Base-by-base conservation (phyloP, 345 rosid species). In the Populus nigra region DNA sequence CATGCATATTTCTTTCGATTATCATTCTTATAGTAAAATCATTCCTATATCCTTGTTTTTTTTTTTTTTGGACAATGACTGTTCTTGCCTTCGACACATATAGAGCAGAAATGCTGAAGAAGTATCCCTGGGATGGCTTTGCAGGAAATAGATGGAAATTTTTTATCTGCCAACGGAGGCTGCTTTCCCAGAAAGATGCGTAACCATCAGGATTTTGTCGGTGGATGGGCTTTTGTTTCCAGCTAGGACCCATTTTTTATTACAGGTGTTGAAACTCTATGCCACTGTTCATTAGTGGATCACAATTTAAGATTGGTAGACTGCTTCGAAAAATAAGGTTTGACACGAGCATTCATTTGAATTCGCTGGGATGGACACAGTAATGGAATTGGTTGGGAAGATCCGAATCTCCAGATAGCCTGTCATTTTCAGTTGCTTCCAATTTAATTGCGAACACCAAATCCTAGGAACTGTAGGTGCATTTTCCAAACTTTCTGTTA, bases 1-100 rank as follows among this genome's bases (percentile, higher is more conserved):
- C 68, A 49, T 50, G 41, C 81, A 71, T 65, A 72, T 57, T 79
- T 38, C 47, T 11, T 17, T 77, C 75, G 73, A 71, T 72, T 83
- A 16, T 78, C 35, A 59, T 77, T 69, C 76, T 70, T 62, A 29
- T n/a, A 49, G 73, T 77, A 68, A 67, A 77, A 47, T 68, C 73
- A 33, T 77, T 65, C 71, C 61, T 27, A 8, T 20, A 9, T 5
- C 8, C 12, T 43, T 31, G 31, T 38, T 27, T 18, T 61, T 69
- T 39, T 20, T 27, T 22, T 66, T 65, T 53, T 4, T 33, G 20
- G 66, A 15, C 66, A 36, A 55, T 47, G 72, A 57, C 41, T 68
- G 36, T 62, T 43, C 59, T 75, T 23, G n/a, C 63, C 69, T 16
- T 7, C 41, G 12, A 25, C 67, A 78, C 57, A 63, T 72, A 31